Evolutionary conservation across 202 grass and related monocot genomes (phyloP), one percentile per base, ranked within the genome.

Genomic region (Digitaria exilis): DNA sequence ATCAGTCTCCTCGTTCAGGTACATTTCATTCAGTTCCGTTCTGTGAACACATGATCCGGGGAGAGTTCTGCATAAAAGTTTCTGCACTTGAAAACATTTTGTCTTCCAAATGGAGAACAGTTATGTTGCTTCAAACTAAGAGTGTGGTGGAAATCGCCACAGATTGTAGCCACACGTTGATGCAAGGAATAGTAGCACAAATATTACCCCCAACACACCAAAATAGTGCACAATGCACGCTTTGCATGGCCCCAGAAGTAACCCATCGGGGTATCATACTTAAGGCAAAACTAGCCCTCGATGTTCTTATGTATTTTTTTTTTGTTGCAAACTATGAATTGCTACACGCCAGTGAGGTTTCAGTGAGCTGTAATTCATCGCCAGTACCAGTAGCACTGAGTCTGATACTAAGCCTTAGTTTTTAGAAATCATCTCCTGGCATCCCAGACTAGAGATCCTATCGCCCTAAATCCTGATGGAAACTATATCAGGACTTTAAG

Each of bases 1-100:
- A 68, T 79, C 73, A 42, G 32, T 69, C 60, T 83, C 84, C 60
- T 50, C 78, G 78, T 79, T 86, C 88, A 74, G 88, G 84, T 90
- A 68, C 52, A 50, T 83, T 80, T 62, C 60, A 22, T 59, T 68
- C 48, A n/a, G 17, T 60, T 42, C 46, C 1, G 18, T 82, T 67
- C 21, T 28, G 18, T 63, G 15, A 75, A 43, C 19, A 32, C 13
- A 67, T 62, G 79, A 42, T 29, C 15, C 4, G 31, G 24, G 18
- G 64, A 9, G 39, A 19, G 4, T 62, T 6, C 67, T 72, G 32
- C 10, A 77, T 10, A 84, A 60, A 71, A 76, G 30, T 41, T 58
- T 37, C 31, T 60, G 52, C 56, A 37, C 32, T 29, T 42, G 45
- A 41, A 41, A 49, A 61, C 4, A 15, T 21, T 34, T 21, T 43